Evolutionary conservation across 169 alveolate genomes (phyloP), one percentile per base, ranked within the genome.

Genomic region (Plasmodium malariae): DNA sequence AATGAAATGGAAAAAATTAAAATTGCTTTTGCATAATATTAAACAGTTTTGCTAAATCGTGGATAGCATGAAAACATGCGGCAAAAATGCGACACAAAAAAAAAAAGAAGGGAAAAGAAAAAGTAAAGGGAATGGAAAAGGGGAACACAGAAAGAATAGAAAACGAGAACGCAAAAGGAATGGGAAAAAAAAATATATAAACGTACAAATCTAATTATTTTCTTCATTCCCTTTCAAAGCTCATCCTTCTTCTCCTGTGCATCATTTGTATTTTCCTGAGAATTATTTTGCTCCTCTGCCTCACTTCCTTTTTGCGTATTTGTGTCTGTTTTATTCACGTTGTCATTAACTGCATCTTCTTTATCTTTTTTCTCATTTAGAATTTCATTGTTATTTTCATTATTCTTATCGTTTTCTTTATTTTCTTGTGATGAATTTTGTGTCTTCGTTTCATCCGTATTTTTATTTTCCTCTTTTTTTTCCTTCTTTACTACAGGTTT

Each of bases 221-320:
- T 11, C 36, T 34, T 17, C 36, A 12, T 30, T 32, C 30, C 32
- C 37, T 12, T 49, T 78, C 21, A 78, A 54, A 78, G 43, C 43
- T 78, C 89, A 36, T 78, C 89, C 54, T 62, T 78, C 37, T 78
- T 74, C 2, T 76, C 78, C 45, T 17, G 55, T 32, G 89, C 32
- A 24, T 19, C 65, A 62, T 57, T 74, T 6, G 60, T 63, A 1
- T 34, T 51, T n/a, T 24, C 45, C 12, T 34, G 11, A 1, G 54
- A 11, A 12, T 54, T 21, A 21, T 59, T 32, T 40, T 17, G 1
- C 45, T 40, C 40, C 5, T 24, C 6, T 45, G 3, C 30, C n/a
- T 65, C 30, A 19, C 60, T 36, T 17, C 24, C 59, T 12, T 60
- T 60, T 26, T 60, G n/a, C n/a, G 12, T 59, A 49, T 83, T n/a